A percentile compares a stretch with the other conserved stretches of the same genome.
Conservation (phyloP, 192 early-diverging fungal genomes). For the Haplosporangium gracile region DNA sequence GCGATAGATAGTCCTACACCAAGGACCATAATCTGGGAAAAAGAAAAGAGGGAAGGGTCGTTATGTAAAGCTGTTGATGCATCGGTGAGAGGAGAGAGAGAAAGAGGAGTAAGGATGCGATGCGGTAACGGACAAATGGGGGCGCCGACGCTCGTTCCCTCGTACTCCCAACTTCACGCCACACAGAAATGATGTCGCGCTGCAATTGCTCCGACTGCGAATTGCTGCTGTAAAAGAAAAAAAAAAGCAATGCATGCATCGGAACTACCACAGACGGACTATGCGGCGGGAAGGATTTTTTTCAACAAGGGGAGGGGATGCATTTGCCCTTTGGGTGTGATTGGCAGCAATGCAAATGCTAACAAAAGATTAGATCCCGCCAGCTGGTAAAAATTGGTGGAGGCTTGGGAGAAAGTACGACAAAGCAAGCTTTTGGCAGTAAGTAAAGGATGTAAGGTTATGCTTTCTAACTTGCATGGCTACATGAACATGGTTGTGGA, state of each 20-base stretch:
- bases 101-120: not conserved
- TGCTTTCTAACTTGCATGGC: not conserved
- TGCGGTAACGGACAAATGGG: not conserved
- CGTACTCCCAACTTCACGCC: not conserved
- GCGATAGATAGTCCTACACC: too few species aligned
- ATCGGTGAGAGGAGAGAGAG: not conserved
- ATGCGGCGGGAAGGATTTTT: not conserved
- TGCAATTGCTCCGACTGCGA: not conserved
- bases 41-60: not conserved
- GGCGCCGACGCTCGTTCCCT: not conserved
- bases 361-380: conserved; percentile 21
- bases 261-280: not conserved
- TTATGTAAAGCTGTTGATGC: not conserved
- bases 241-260: not conserved
- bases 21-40: not conserved
- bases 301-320: not conserved
- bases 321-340: not conserved
- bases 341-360: not conserved
- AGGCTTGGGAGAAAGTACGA: not conserved
- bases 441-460: not conserved
- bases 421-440: not conserved
- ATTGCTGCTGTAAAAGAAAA: not conserved
- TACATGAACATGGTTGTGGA: not conserved
- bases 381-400: conserved; percentile 16
- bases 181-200: not conserved